phyloP scores from a whole-genome alignment of 1,284 basidiomycete genomes.

The Malassezia pachydermatis region DNA sequence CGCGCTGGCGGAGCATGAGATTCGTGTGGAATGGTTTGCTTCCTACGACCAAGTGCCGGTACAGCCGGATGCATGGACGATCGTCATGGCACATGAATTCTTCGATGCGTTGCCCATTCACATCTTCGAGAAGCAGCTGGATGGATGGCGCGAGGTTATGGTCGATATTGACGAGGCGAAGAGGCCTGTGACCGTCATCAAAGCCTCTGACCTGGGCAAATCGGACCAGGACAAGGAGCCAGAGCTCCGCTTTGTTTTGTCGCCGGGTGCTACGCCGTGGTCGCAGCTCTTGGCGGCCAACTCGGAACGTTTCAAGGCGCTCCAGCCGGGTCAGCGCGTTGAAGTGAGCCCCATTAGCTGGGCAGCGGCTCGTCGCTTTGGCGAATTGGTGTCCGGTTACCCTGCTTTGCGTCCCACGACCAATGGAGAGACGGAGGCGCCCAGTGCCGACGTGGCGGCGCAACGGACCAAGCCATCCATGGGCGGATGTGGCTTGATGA shows the following conservation, averaged over 20 bases:
- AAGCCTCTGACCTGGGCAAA: constrained; percentile 22
- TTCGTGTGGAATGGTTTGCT: constrained; percentile 62
- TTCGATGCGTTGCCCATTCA: constrained; percentile 94
- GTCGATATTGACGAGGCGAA: constrained; percentile 53
- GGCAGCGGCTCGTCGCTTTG: constrained; percentile 34
- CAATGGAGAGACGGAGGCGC: constrained; percentile 1
- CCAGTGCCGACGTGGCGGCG: constrained; percentile 5
- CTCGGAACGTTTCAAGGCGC: constrained; percentile 27
- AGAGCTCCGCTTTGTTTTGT: constrained; percentile 59
- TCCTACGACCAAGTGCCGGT: constrained; percentile 60
- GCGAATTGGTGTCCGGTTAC: constrained; percentile 37
- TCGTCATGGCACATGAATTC: constrained; percentile 90
- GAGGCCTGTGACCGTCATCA: constrained; percentile 22
- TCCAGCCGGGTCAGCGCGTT: constrained; percentile 39
- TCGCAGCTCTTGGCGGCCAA: constrained; percentile 53
- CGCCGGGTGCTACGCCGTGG: constrained; percentile 58
- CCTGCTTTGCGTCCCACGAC: constrained; percentile 12
- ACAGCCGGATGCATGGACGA: constrained; percentile 57
- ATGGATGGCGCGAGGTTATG: constrained; percentile 79
- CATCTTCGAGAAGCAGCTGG: constrained; percentile 58
- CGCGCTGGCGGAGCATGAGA: constrained; percentile 27
- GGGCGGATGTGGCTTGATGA: constrained; percentile 68
- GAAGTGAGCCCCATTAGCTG: constrained; percentile 41
- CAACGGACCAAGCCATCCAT: constrained; percentile 25
- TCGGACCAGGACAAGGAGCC: constrained; percentile 31